A percentile compares a stretch with the other conserved stretches of the same genome.
Evolutionary conservation across 768 basidiomycete genomes (phyloP).

Genomic region (Tulasnella sp.): DNA sequence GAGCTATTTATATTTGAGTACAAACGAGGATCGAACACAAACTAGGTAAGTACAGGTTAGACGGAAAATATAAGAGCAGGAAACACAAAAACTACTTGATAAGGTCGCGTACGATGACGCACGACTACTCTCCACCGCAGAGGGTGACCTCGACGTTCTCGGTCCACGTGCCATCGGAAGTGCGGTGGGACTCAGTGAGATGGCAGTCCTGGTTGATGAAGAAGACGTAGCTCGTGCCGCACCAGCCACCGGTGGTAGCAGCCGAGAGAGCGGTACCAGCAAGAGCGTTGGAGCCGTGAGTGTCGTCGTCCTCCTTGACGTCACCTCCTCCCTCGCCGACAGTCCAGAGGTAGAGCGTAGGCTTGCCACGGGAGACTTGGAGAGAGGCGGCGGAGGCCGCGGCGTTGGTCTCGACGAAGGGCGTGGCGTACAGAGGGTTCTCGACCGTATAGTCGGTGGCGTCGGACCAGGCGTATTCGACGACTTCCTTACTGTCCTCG

Average conservation of each 20-base stretch:
- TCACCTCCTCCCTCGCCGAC: background rate
- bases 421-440: background rate
- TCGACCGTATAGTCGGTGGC: background rate
- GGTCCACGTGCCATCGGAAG: background rate
- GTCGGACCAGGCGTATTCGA: constrained; percentile 5
- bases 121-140: background rate
- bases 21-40: too few species aligned
- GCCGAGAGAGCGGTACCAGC: background rate
- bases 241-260: background rate
- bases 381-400: background rate
- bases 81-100: background rate
- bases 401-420: background rate
- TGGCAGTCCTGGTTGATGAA: background rate
- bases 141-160: background rate
- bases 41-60: background rate
- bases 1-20: too few species aligned
- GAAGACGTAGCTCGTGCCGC: background rate
- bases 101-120: background rate
- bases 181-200: background rate
- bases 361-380: background rate
- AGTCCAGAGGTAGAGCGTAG: background rate
- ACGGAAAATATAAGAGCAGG: background rate
- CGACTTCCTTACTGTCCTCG: background rate
- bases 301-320: background rate
- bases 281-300: background rate